Evolutionary conservation across 2,329 filamentous ascomycete species (phyloP).

Genomic region (Fusarium tupiense): DNA sequence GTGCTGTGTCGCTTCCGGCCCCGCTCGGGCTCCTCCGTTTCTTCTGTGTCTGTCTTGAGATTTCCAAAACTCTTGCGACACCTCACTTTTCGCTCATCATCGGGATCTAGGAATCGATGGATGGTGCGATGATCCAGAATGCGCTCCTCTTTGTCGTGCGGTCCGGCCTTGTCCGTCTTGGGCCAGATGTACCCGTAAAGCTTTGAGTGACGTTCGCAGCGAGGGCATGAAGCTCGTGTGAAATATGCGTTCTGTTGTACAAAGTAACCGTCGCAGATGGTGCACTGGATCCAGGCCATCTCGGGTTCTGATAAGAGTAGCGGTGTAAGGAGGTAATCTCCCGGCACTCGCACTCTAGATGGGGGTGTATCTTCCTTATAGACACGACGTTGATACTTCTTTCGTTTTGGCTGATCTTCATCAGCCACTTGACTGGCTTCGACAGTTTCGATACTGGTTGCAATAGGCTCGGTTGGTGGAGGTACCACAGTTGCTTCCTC

Average conservation of each 20-base stretch:
- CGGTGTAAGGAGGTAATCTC: conserved; percentile 85
- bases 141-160: conserved; percentile 74
- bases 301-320: conserved; percentile 77
- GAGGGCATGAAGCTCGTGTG: conserved; percentile 85
- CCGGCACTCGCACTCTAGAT: conserved; percentile 63
- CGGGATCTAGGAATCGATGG: conserved; percentile 80
- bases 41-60: conserved; percentile 40
- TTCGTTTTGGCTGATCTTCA: conserved; percentile 40
- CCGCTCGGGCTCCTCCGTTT: conserved; percentile 37
- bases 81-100: conserved; percentile 70
- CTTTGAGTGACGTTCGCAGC: conserved; percentile 95
- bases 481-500: conserved; percentile 13
- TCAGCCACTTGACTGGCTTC: conserved; percentile 31
- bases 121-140: conserved; percentile 87
- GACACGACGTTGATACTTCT: conserved; percentile 49
- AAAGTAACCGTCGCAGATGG: conserved; percentile 82
- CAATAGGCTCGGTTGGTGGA: conserved; percentile 25
- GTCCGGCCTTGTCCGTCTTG: conserved; percentile 86
- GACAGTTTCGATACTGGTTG: conserved; percentile 40
- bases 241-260: conserved; percentile 90
- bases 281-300: conserved; percentile 90
- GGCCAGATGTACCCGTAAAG: conserved; percentile 96
- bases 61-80: conserved; percentile 52
- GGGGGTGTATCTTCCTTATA: conserved; percentile 49
- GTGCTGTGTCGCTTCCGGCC: conserved; percentile 39